phyloP scores from a whole-genome alignment of 169 alveolate species.

The Neospora caninum region DNA sequence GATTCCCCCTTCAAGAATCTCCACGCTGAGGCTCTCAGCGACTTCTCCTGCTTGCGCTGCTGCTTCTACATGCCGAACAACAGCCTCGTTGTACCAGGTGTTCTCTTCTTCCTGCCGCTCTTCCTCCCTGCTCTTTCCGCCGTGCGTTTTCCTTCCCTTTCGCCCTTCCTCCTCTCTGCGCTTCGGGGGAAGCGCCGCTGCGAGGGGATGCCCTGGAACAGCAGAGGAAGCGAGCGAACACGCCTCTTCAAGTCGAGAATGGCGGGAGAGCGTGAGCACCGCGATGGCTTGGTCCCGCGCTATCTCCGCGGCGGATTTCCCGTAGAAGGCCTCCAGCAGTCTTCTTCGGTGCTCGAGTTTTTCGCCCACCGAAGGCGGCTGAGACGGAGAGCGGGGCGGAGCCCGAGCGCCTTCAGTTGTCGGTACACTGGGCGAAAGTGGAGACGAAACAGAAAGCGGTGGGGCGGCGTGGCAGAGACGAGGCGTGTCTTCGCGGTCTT shows the following conservation, averaged over 20 bases:
- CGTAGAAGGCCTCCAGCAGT: neutral
- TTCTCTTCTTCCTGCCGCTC: neutral
- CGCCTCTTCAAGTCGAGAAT: neutral
- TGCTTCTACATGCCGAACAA: neutral
- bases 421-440: too few species aligned
- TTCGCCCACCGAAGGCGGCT: neutral
- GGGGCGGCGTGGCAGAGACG: neutral
- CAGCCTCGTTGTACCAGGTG: neutral
- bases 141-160: neutral
- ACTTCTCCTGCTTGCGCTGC: neutral
- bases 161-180: neutral
- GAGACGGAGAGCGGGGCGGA: neutral
- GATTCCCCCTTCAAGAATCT: neutral
- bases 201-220: neutral
- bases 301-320: neutral
- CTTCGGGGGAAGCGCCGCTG: neutral
- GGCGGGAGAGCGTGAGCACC: neutral
- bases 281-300: neutral
- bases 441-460: neutral
- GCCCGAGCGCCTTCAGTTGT: too few species aligned
- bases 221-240: neutral
- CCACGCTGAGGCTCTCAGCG: neutral
- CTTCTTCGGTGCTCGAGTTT: neutral
- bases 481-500: too few species aligned
- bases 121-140: neutral